A percentile compares a stretch with the other conserved stretches of the same genome.
These are phyloP conservation scores for Pichia occidentalis DNA, from an alignment of 805 yeast species.

Conservation along the genomic window DNA sequence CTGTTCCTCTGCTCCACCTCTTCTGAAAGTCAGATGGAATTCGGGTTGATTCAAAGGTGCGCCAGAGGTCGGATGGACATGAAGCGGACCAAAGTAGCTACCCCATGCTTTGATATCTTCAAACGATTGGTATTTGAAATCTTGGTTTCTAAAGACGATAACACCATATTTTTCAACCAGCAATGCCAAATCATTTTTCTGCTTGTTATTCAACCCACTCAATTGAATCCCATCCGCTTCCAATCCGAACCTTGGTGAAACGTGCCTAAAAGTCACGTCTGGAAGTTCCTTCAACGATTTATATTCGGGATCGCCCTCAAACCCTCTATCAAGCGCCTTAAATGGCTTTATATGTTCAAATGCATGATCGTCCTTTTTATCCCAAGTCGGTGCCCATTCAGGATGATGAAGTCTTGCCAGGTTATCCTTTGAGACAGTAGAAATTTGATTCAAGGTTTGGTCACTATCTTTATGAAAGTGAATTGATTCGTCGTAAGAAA, in stretches of 20 bases:
- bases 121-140: conserved; percentile 52
- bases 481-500: conserved; percentile 11
- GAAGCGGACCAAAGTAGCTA: conserved; percentile 60
- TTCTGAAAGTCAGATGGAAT: conserved; percentile 55
- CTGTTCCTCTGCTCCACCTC: conserved; percentile 35
- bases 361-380: conserved; percentile 10
- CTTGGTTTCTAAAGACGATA: conserved; percentile 60
- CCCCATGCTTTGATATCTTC: conserved; percentile 46
- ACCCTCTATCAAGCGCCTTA: conserved; percentile 58
- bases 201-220: conserved; percentile 44
- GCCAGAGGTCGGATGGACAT: conserved; percentile 71
- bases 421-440: conserved; percentile 13
- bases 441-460: conserved; percentile 7
- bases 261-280: conserved; percentile 29
- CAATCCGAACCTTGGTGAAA: conserved; percentile 68
- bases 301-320: conserved; percentile 53
- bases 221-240: conserved; percentile 57
- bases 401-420: conserved; percentile 9
- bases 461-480: conserved; percentile 15
- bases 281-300: conserved; percentile 38
- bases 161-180: conserved; percentile 68
- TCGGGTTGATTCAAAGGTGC: conserved; percentile 56
- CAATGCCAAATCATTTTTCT: conserved; percentile 64
- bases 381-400: conserved; percentile 19
- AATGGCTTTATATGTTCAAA: conserved; percentile 42